These are phyloP conservation scores for Epicoccum nigrum DNA, from an alignment of 2,329 filamentous ascomycete species.

Conservation along the genomic window DNA sequence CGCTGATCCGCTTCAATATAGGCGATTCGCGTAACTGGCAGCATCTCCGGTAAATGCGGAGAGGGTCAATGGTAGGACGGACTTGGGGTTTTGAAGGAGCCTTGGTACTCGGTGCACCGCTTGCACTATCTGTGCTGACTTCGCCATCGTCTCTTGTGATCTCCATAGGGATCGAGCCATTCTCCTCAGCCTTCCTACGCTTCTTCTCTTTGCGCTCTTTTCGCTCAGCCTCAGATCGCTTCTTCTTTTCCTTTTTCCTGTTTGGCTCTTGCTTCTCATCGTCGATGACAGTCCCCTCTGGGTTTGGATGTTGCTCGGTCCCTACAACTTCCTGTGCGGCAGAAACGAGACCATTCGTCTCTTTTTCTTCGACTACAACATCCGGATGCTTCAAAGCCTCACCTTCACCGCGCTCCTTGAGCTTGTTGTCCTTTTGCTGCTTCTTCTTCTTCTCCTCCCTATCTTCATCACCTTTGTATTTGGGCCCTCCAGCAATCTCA, in stretches of 20 bases:
- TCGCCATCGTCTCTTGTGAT: slow-evolving; percentile 70
- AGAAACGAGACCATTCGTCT: slow-evolving; percentile 53
- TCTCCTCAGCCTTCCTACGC: slow-evolving; percentile 81
- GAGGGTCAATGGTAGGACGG: slow-evolving; percentile 84
- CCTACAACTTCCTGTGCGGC: slow-evolving; percentile 49
- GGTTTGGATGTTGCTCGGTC: slow-evolving; percentile 51
- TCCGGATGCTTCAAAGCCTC: slow-evolving; percentile 73
- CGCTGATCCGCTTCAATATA: slow-evolving; percentile 87
- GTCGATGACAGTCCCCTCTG: slow-evolving; percentile 44
- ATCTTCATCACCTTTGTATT: slow-evolving; percentile 69
- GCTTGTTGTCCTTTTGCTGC: slow-evolving; percentile 60
- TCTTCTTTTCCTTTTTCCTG: slow-evolving; percentile 94
- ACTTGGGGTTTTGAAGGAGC: slow-evolving; percentile 62
- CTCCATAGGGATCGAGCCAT: slow-evolving; percentile 85
- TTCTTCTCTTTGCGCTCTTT: slow-evolving; percentile 92
- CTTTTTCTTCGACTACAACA: slow-evolving; percentile 60
- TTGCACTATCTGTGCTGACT: slow-evolving; percentile 26
- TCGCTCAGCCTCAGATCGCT: slow-evolving; percentile 88
- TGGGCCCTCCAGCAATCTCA: slow-evolving; percentile 88
- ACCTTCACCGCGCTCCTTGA: slow-evolving; percentile 74
- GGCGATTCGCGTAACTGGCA: slow-evolving; percentile 93
- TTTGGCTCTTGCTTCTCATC: slow-evolving; percentile 51
- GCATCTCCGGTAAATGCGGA: slow-evolving; percentile 90
- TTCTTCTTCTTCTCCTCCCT: slow-evolving; percentile 55
- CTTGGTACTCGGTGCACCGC: slow-evolving; percentile 22